These are phyloP conservation scores for Phytophthora pini DNA, from an alignment of 352 stramenopile species.

Conservation along the genomic window DNA sequence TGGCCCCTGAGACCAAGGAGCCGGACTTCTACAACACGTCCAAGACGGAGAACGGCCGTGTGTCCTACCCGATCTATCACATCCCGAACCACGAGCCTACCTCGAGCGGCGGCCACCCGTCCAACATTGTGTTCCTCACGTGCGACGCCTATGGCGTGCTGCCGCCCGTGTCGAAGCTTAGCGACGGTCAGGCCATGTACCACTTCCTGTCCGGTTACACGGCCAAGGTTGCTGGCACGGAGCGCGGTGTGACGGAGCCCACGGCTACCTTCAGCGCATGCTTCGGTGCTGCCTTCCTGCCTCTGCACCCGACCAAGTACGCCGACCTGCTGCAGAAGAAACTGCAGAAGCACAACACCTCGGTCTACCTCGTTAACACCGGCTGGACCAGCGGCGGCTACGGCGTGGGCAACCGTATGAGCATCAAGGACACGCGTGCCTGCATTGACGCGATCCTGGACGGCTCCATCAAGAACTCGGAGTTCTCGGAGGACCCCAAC, in stretches of 20 bases:
- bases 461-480: conserved; percentile 93
- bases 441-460: conserved; percentile 98
- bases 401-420: conserved; percentile 97
- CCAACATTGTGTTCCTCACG: conserved; percentile 98
- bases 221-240: conserved; percentile 98
- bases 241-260: conserved; percentile 97
- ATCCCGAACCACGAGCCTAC: conserved; percentile 94
- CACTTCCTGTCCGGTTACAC: conserved; percentile 99
- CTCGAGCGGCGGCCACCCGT: conserved; percentile 93
- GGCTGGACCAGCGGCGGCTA: conserved; percentile 97
- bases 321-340: conserved; percentile 97
- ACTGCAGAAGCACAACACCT: conserved; percentile 93
- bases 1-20: conserved; percentile 75
- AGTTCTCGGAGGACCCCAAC: conserved; percentile 87
- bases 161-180: conserved; percentile 96
- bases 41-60: conserved; percentile 98
- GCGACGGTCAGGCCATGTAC: conserved; percentile 96
- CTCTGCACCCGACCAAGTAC: conserved; percentile 97
- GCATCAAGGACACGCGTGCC: conserved; percentile 95
- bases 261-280: conserved; percentile 96
- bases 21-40: conserved; percentile 96
- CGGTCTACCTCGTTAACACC: conserved; percentile 98
- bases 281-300: conserved; percentile 98
- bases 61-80: conserved; percentile 99
- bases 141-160: conserved; percentile 98